phyloP scores from a whole-genome alignment of 352 stramenopile species.

The Plasmopara halstedii region DNA sequence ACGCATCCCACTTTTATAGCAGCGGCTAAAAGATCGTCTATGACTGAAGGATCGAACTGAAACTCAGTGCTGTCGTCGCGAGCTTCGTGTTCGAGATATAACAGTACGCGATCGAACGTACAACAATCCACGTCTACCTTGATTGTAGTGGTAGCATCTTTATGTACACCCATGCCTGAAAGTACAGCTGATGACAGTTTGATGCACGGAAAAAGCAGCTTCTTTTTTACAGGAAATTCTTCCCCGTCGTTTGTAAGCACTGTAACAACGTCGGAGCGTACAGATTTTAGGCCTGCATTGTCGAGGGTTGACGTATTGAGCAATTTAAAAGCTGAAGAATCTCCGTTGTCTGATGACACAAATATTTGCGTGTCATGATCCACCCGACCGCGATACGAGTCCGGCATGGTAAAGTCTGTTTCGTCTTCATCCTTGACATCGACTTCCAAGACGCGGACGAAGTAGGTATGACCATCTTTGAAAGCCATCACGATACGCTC shows the following conservation, averaged over 20 bases:
- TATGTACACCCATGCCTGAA: slow-evolving; percentile 63
- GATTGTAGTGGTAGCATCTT: slow-evolving; percentile 51
- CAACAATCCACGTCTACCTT: slow-evolving; percentile 80
- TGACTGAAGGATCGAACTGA: slow-evolving; percentile 75
- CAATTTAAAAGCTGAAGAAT: slow-evolving; percentile 28
- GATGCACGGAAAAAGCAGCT: slow-evolving; percentile 85
- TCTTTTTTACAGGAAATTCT: slow-evolving; percentile 86
- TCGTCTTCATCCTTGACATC: slow-evolving; percentile 64
- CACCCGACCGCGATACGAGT: slow-evolving; percentile 63
- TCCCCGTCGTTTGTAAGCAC: slow-evolving; percentile 81
- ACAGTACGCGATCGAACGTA: slow-evolving; percentile 83
- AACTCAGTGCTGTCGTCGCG: slow-evolving; percentile 56
- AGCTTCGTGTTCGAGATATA: slow-evolving; percentile 82
- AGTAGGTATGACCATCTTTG: slow-evolving; percentile 45
- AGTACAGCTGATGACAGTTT: slow-evolving; percentile 78
- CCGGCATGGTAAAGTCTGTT: slow-evolving; percentile 81
- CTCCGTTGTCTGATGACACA: slow-evolving; percentile 42
- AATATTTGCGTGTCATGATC: slow-evolving; percentile 56
- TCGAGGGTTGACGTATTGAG: slow-evolving; percentile 23
- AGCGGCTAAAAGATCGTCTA: slow-evolving; percentile 60
- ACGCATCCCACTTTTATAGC: slow-evolving; percentile 65
- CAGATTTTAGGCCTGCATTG: slow-evolving; percentile 24
- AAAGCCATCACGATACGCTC: slow-evolving; percentile 59
- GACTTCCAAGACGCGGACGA: slow-evolving; percentile 64
- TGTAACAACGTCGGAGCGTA: slow-evolving; percentile 66